Percentiles rank a stretch among this genome's conserved stretches.
Evolutionary conservation across 805 yeast species (phyloP).

Genomic region (Wickerhamiella kazuoi): DNA sequence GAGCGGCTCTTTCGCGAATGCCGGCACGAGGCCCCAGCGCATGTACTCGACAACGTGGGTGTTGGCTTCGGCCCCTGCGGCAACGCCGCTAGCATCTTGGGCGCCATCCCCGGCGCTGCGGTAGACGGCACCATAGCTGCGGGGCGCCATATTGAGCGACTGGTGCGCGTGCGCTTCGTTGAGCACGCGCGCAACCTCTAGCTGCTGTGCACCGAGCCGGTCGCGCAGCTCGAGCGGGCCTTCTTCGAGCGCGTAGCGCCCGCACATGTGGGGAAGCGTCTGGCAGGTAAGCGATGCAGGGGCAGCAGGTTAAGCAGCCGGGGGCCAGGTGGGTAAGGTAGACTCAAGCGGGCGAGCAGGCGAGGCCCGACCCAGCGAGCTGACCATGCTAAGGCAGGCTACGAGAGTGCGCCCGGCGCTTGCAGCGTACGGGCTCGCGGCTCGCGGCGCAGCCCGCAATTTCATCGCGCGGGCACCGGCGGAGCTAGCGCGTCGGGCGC

Average conservation of each 20-base stretch:
- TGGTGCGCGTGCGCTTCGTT: not conserved
- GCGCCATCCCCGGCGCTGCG: not conserved
- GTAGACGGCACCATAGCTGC: not conserved
- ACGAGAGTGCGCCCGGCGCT: too few relatives aligned
- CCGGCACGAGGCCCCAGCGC: constrained; percentile 71
- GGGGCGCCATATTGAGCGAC: constrained; percentile 1
- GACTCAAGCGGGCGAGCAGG: too few relatives aligned
- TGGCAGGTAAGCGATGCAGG: not conserved
- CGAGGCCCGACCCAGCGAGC: too few relatives aligned
- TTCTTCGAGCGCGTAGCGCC: constrained; percentile 10
- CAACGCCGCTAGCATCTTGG: not conserved
- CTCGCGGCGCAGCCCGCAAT: too few relatives aligned
- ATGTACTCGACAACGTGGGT: constrained; percentile 28
- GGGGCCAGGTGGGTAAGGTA: constrained; percentile 1
- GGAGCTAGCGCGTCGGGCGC: too few relatives aligned
- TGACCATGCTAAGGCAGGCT: too few relatives aligned
- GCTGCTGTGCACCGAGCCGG: not conserved
- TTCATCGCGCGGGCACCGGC: too few relatives aligned
- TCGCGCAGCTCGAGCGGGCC: not conserved
- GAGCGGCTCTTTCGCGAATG: constrained; percentile 13
- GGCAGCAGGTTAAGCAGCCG: not conserved
- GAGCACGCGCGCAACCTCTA: not conserved
- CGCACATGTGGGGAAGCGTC: constrained; percentile 8
- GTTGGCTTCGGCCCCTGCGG: not conserved
- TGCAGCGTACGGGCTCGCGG: too few relatives aligned